phyloP scores from a whole-genome alignment of 2,329 filamentous ascomycete genomes.

The Trichoderma hamatum region DNA sequence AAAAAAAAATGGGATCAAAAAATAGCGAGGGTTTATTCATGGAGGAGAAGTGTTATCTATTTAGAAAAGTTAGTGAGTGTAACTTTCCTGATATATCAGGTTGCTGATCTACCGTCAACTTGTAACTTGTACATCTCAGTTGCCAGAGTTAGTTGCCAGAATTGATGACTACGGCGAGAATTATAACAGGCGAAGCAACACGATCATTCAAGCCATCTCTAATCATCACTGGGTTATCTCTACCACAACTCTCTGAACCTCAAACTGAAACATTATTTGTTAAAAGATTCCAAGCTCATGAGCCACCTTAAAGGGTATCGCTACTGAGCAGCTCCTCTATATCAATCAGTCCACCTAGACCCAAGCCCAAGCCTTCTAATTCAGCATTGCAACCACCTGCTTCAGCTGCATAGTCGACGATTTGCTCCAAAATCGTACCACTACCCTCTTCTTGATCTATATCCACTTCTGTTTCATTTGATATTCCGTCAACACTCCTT shows the following conservation, averaged over 20 bases:
- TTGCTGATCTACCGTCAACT: background rate
- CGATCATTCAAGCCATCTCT: too few relatives aligned
- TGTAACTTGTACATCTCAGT: background rate
- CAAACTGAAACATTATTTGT: too few relatives aligned
- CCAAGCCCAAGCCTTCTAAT: background rate
- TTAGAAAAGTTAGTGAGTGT: background rate
- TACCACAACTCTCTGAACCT: too few relatives aligned
- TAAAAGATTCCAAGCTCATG: background rate
- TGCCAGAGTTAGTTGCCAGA: too few relatives aligned
- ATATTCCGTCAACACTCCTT: background rate
- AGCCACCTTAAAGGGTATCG: background rate
- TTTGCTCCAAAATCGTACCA: background rate
- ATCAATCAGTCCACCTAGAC: background rate
- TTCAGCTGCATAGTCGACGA: background rate
- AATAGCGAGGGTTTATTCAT: too few relatives aligned
- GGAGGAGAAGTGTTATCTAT: background rate
- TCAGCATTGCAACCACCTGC: background rate
- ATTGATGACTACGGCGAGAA: too few relatives aligned
- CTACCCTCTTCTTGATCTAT: background rate
- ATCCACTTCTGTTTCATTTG: background rate
- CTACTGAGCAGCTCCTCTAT: background rate
- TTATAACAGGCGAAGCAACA: too few relatives aligned
- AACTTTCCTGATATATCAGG: background rate
- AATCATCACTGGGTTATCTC: background rate
- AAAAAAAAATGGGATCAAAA: background rate